Evolutionary conservation across 1,284 basidiomycete genomes (phyloP).

Genomic region (Heterobasidion annosum): DNA sequence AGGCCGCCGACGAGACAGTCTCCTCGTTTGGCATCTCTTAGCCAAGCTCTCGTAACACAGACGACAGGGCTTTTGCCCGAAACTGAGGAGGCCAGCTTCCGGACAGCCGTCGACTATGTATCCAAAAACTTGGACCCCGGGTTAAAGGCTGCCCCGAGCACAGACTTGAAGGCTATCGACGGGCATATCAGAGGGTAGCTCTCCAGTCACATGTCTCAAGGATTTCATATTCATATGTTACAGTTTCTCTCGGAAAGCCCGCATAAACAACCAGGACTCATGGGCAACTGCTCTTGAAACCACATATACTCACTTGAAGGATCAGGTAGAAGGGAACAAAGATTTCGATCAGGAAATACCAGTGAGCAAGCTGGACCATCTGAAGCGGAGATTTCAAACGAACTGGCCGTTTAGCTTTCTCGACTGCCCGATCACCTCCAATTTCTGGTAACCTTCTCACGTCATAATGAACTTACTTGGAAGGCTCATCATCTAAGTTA

Average conservation of each 20-base stretch:
- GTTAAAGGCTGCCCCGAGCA: slow-evolving; percentile 42
- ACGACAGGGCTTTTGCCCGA: slow-evolving; percentile 29
- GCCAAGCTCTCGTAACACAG: slow-evolving; percentile 47
- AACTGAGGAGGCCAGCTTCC: slow-evolving; percentile 36
- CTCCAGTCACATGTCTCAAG: slow-evolving; percentile 1
- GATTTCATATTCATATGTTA: slow-evolving; percentile 4
- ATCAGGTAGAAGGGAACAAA: slow-evolving; percentile 32
- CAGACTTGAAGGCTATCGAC: slow-evolving; percentile 47
- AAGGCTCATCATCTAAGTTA: slow-evolving; percentile 17
- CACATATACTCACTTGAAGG: slow-evolving; percentile 40
- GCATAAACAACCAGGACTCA: slow-evolving; percentile 49
- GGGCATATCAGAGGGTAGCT: slow-evolving; percentile 49
- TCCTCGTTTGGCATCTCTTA: slow-evolving; percentile 42
- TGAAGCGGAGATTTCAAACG: neutral
- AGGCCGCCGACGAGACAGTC: slow-evolving; percentile 39
- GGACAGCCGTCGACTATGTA: slow-evolving; percentile 41
- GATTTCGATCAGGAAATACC: slow-evolving; percentile 63
- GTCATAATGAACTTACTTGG: neutral
- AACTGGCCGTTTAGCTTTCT: slow-evolving; percentile 29
- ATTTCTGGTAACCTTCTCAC: slow-evolving; percentile 43
- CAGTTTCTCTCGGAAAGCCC: slow-evolving; percentile 60
- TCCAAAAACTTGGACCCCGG: slow-evolving; percentile 39
- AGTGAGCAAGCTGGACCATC: slow-evolving; percentile 23
- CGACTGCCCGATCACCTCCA: slow-evolving; percentile 62
- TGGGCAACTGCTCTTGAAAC: slow-evolving; percentile 50